Evolutionary conservation across 2,329 filamentous ascomycete species (phyloP), one percentile per base, ranked within the genome.

Genomic region (Alternaria ethzedia): DNA sequence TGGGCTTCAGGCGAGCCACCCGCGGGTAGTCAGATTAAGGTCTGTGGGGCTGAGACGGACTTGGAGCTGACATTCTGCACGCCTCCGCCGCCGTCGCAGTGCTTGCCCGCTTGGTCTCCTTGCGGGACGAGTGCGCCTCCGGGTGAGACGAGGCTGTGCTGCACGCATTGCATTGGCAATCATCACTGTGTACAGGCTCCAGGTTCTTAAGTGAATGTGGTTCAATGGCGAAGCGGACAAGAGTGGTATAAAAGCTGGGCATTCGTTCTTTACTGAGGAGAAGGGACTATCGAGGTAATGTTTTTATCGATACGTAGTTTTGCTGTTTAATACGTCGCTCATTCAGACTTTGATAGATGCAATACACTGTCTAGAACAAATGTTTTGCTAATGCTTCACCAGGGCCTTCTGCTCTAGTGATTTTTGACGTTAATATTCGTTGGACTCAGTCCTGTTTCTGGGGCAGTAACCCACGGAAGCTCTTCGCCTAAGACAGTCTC

Each of bases 51-150:
- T 23, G 64, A 64, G 6, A 68, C 67, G 6, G 66, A 76, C 59
- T 43, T 77, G 45, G 70, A 73, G 52, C 47, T 77, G 57, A 72
- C 70, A 4, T 72, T 78, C 25, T 77, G 75, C 54, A 75, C 69
- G 36, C 36, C 36, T 1, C 36, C 36, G 36, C 36, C 36, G 9
- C 36, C 36, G 3, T 65, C 63, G 1, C 61, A 72, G 61, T 78
- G 75, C 54, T 67, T 78, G 69, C 75, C 75, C 12, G 70, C 68
- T 51, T 78, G 75, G 75, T 74, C 60, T 63, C 62, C 63, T 15
- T 75, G 72, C 41, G 73, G 73, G 23, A 64, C 66, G 36, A 54
- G 13, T 44, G 70, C 70, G 11, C 71, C 71, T 5, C 71, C 71
- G 7, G 59, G 57, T 43, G 71, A 74, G 61, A 10, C 54, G 17